Percentiles rank a stretch among this genome's conserved stretches.
phyloP scores from a whole-genome alignment of 2,329 filamentous ascomycete species.

The Aspergillus terreus region DNA sequence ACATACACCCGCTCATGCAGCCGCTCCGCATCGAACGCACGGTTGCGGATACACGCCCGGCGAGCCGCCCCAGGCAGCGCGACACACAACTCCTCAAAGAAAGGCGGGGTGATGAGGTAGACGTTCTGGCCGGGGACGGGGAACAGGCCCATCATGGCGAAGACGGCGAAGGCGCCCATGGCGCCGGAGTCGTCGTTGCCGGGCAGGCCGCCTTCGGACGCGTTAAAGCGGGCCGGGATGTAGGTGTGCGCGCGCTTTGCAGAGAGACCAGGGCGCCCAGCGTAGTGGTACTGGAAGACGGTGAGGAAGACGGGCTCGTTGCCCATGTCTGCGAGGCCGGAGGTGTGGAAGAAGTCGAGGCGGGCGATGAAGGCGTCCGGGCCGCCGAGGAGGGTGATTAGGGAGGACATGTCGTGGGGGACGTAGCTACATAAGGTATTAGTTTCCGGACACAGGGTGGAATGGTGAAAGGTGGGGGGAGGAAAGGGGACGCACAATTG shows the following conservation, averaged over 20 bases:
- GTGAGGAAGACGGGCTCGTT: slow-evolving; percentile 63
- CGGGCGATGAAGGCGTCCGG: slow-evolving; percentile 53
- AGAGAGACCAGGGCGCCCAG: slow-evolving; percentile 55
- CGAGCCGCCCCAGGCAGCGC: slow-evolving; percentile 56
- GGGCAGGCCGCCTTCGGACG: slow-evolving; percentile 55
- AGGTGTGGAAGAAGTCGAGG: slow-evolving; percentile 62
- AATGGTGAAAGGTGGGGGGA: too few species aligned
- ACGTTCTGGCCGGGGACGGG: slow-evolving; percentile 65
- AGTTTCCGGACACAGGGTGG: too few species aligned
- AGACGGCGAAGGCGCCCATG: slow-evolving; percentile 64
- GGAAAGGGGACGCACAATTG: slow-evolving; percentile 20
- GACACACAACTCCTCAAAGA: slow-evolving; percentile 58
- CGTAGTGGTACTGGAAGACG: slow-evolving; percentile 68
- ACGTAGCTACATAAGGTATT: slow-evolving; percentile 47
- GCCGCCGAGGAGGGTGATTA: slow-evolving; percentile 60
- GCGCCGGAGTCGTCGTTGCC: slow-evolving; percentile 68
- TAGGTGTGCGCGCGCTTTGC: slow-evolving; percentile 57
- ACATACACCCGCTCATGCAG: slow-evolving; percentile 50
- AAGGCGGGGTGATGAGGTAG: slow-evolving; percentile 65
- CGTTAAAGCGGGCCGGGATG: slow-evolving; percentile 59
- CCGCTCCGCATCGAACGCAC: slow-evolving; percentile 54
- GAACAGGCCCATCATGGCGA: slow-evolving; percentile 68
- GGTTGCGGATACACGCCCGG: slow-evolving; percentile 54
- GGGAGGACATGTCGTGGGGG: slow-evolving; percentile 47
- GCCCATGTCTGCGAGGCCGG: slow-evolving; percentile 62